phyloP scores from a whole-genome alignment of 352 stramenopile species.

The Phytopythium oedochilum region DNA sequence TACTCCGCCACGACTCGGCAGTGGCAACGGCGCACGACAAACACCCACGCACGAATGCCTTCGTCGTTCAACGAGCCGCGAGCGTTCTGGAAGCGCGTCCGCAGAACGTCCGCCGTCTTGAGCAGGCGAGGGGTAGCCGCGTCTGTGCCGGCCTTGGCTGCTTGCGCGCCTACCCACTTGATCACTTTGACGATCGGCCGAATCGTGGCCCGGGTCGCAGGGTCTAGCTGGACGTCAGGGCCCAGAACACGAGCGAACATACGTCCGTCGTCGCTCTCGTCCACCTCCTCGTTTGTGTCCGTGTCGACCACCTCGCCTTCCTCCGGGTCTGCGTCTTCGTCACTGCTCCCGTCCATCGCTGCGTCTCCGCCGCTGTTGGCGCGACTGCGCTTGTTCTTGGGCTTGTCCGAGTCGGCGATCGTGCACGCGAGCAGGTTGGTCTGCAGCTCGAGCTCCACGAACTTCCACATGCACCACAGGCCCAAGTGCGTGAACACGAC shows the following conservation, averaged over 20 bases:
- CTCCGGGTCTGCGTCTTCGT: slow-evolving; percentile 25
- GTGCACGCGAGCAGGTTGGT: slow-evolving; percentile 65
- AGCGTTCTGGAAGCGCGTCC: slow-evolving; percentile 35
- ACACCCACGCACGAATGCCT: slow-evolving; percentile 49
- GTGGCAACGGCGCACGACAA: slow-evolving; percentile 66
- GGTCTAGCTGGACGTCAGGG: slow-evolving; percentile 31
- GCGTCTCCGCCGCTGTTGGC: slow-evolving; percentile 10
- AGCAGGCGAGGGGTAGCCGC: slow-evolving; percentile 49
- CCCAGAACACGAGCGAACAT: slow-evolving; percentile 25
- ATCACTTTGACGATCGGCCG: slow-evolving; percentile 55
- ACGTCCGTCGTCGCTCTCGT: slow-evolving; percentile 6
- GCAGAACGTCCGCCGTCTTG: slow-evolving; percentile 48
- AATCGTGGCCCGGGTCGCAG: slow-evolving; percentile 25
- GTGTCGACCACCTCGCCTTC: slow-evolving; percentile 21
- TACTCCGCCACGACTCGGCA: slow-evolving; percentile 76
- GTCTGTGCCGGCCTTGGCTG: slow-evolving; percentile 22
- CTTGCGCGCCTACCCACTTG: slow-evolving; percentile 30
- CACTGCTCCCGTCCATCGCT: slow-evolving; percentile 13
- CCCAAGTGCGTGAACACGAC: slow-evolving; percentile 58
- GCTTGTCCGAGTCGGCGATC: slow-evolving; percentile 38
- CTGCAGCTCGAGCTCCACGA: slow-evolving; percentile 73
- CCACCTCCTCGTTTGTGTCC: slow-evolving; percentile 12
- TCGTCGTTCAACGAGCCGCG: slow-evolving; percentile 1
- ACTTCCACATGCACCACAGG: slow-evolving; percentile 78
- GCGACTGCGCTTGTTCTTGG: slow-evolving; percentile 25